Base-by-base conservation (phyloP, 1,139 yeast genomes). In the Protomyces inundatus region DNA sequence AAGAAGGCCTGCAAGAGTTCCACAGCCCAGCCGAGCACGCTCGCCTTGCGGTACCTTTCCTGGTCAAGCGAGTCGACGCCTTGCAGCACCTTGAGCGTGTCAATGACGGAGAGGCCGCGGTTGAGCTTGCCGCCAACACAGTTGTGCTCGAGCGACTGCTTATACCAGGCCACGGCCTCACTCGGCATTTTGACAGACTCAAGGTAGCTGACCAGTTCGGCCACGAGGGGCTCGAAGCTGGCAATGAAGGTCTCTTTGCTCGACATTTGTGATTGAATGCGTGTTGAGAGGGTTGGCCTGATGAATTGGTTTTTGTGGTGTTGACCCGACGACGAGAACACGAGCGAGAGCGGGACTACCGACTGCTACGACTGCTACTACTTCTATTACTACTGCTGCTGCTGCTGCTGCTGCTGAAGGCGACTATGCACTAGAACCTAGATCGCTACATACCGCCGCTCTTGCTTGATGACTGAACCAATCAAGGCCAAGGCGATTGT, bases 41-140 rank as follows among this genome's bases (percentile, higher is more conserved):
- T 95, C 55, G 90, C 90, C 73, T 85, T 86, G 75, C 84, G 84
- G 80, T 90, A 93, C 72, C 90, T 93, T 51, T 79, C 87, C 37
- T 76, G 81, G 16, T 80, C 71, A 67, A 93, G 81, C 65, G 85
- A 89, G n/a, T 80, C 82, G 69, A 83, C 81, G 70, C 83, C 82
- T 72, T 88, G 88, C 73, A 95, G 81, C 66, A 93, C 82, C 67
- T 86, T 84, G 78, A 88, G 93, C 3, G 98, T 90, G 76, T 93
- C 98, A 67, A 93, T 86, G 14, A 95, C 98, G 45, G 97, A 88
- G 68, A 95, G 80, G 30, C 99, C 99, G 75, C 99, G 84, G 81
- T 95, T 95, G 73, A 91, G 82, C 77, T 95, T 95, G 59, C 99
- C 99, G 66, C 98, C 97, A 64, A 96, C 93, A 6, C 96, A 86